Evolutionary conservation across 2,329 filamentous ascomycete genomes (phyloP), one percentile per base, ranked within the genome.

Genomic region (Aspergillus sp.): DNA sequence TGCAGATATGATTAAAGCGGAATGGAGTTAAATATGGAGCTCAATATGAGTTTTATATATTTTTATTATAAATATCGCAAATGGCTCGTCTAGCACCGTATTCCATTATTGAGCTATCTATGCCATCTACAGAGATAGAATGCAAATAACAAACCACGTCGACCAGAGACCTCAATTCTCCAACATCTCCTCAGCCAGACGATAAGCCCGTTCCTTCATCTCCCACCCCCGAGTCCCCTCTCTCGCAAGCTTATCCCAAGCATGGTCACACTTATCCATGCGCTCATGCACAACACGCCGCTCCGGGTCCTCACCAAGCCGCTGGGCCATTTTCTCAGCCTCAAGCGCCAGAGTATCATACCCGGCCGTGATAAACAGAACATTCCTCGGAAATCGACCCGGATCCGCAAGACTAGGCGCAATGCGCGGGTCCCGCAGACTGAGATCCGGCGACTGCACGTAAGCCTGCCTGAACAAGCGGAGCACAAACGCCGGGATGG

Each of bases 181-280:
- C 26, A 30, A 0, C 26, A 30, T 30, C 0, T 30, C 26, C 26
- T 11, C 26, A 30, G 26, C 26, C 8, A 30, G 26, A 30, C 26
- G 26, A 30, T 30, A 30, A 9, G 26, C 26, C 26, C 26, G 9
- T 11, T 30, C 26, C 26, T 30, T 30, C 26, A 30, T 9, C 3
- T 30, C 26, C 26, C 26, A 30, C 26, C 26, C 26, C 26, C 9
- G 26, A 3, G 26, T 30, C 3, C 26, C 26, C 26, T 30, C 26
- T 30, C 26, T 30, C 4, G 26, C 26, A 1, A 30, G 26, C 26
- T 30, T 30, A 30, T 78, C 74, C 65, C 70, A 78, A 13, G 50
- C 75, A 61, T 79, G 76, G 32, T 62, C 64, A 48, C 72, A 73
- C 3, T 64, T 67, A 39, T 69, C 61, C 66, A 75, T 68, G 41